Percentiles rank a stretch among this genome's conserved stretches.
These are phyloP conservation scores for Tetraselmis chui DNA, from an alignment of 139 green algal species.

Conservation along the genomic window DNA sequence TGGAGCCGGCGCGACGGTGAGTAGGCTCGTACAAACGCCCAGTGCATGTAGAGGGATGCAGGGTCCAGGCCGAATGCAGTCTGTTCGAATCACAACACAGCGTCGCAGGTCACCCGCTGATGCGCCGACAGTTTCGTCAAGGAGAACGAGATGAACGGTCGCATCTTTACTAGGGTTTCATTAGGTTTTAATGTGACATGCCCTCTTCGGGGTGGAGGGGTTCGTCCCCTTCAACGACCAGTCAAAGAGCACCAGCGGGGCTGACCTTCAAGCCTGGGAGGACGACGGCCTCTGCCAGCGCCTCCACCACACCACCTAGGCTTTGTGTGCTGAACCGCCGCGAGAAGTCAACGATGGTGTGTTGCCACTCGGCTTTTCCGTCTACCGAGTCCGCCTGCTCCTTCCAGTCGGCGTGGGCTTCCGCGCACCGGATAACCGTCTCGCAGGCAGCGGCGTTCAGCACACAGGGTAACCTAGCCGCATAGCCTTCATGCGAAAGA, in stretches of 20 bases:
- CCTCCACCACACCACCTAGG: not conserved
- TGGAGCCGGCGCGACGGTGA: not conserved
- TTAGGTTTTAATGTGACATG: too few relatives aligned
- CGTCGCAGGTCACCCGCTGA: too few relatives aligned
- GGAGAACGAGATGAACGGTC: not conserved
- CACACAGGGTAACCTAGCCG: not conserved
- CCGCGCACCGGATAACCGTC: not conserved
- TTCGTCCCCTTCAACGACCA: not conserved
- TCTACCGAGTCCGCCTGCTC: not conserved
- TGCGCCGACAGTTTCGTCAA: too few relatives aligned
- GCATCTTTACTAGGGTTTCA: too few relatives aligned
- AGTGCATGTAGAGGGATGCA: not conserved
- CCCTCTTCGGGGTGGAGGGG: not conserved
- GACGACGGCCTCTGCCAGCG: not conserved
- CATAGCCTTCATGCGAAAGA: not conserved
- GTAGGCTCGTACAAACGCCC: not conserved
- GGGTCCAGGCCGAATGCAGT: not conserved
- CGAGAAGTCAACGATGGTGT: not conserved
- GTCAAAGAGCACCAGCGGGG: too few relatives aligned
- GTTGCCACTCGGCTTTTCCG: not conserved
- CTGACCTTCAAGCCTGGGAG: too few relatives aligned
- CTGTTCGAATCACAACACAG: not conserved
- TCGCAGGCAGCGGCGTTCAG: not conserved
- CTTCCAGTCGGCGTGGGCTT: not conserved
- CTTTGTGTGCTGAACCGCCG: not conserved